Evolutionary conservation across 306 rosid genomes (phyloP).

Genomic region (Dalbergia oliveri): DNA sequence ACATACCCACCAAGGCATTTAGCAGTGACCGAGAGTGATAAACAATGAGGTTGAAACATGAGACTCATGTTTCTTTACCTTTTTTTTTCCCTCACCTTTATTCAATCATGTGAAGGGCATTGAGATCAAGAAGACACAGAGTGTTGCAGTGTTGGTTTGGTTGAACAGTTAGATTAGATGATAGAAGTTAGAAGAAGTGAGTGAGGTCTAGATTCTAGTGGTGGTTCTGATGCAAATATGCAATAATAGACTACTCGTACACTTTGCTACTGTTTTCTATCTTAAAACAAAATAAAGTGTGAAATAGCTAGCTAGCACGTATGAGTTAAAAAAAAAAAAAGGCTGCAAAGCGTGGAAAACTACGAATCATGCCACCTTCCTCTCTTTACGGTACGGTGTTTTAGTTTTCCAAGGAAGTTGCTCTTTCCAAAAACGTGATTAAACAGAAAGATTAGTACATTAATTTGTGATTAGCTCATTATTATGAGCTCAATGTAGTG

Average conservation of each 20-base stretch:
- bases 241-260: slow-evolving; percentile 30
- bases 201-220: slow-evolving; percentile 26
- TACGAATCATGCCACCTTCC: slow-evolving; percentile 30
- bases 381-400: background rate
- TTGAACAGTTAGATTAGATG: slow-evolving; percentile 30
- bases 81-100: background rate
- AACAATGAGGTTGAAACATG: slow-evolving; percentile 25
- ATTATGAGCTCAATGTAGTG: too few relatives aligned
- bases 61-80: background rate
- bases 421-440: background rate
- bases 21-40: slow-evolving; percentile 15
- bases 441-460: background rate
- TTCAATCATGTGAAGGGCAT: slow-evolving; percentile 28
- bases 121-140: slow-evolving; percentile 24
- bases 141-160: background rate
- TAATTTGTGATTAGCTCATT: background rate
- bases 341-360: slow-evolving; percentile 30
- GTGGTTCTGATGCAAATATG: slow-evolving; percentile 32
- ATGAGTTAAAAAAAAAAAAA: background rate
- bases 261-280: slow-evolving; percentile 4
- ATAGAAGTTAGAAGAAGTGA: background rate
- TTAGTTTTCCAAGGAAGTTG: background rate
- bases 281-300: background rate
- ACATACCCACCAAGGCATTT: slow-evolving; percentile 13
- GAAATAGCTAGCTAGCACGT: background rate